Percentiles rank a stretch among this genome's conserved stretches.
Conservation (phyloP, 352 stramenopile genomes). For the Thalassiosira exigua region DNA sequence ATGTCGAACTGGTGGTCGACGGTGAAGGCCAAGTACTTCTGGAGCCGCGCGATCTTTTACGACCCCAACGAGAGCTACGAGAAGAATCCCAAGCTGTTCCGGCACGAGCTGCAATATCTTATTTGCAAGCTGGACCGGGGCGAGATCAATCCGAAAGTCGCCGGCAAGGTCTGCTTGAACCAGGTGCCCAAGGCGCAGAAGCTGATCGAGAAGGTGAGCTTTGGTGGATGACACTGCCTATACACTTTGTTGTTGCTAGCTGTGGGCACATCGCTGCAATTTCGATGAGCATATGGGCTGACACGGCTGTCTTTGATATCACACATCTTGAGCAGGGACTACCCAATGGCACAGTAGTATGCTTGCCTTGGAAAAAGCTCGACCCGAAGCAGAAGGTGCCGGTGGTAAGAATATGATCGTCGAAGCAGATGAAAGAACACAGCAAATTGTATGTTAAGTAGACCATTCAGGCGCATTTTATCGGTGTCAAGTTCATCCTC, state of each 20-base stretch:
- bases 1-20: slow-evolving; percentile 36
- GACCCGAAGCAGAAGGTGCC: too few species aligned
- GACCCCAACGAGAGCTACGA: slow-evolving; percentile 60
- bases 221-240: too few species aligned
- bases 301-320: too few species aligned
- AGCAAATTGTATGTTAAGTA: too few species aligned
- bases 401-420: too few species aligned
- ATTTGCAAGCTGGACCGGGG: slow-evolving; percentile 61
- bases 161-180: slow-evolving; percentile 57
- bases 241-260: too few species aligned
- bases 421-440: too few species aligned
- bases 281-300: too few species aligned
- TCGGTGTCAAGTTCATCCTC: too few species aligned
- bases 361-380: slow-evolving; percentile 64
- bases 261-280: too few species aligned
- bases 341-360: slow-evolving; percentile 72
- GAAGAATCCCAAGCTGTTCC: slow-evolving; percentile 56
- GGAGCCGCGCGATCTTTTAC: slow-evolving; percentile 62
- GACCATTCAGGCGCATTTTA: too few species aligned
- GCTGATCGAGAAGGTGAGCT: slow-evolving; percentile 53
- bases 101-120: slow-evolving; percentile 70
- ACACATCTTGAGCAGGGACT: slow-evolving; percentile 64
- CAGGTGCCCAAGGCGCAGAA: slow-evolving; percentile 68
- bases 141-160: slow-evolving; percentile 74
- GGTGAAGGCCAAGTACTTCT: slow-evolving; percentile 67